Conservation (phyloP, 2,329 filamentous ascomycete genomes). For the Diaporthe citri region DNA sequence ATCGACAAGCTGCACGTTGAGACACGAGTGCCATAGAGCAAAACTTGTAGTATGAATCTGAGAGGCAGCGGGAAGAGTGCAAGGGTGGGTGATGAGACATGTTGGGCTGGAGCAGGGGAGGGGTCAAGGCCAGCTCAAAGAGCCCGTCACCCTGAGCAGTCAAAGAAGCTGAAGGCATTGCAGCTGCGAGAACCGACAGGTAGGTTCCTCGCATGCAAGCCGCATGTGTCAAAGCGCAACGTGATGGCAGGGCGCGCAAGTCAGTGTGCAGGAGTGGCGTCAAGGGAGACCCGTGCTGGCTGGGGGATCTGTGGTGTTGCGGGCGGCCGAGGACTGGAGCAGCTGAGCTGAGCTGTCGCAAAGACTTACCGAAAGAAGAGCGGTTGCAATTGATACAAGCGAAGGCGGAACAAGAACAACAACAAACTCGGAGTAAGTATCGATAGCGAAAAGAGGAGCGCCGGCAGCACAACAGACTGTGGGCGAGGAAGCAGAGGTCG, state of each 20-base stretch:
- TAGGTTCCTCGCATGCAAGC: slow-evolving; percentile 31
- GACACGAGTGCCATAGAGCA: slow-evolving; percentile 22
- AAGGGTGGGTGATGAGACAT: slow-evolving; percentile 41
- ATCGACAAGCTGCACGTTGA: slow-evolving; percentile 30
- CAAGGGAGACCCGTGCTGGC: slow-evolving; percentile 25
- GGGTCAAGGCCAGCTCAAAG: slow-evolving; percentile 33
- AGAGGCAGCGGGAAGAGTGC: slow-evolving; percentile 19
- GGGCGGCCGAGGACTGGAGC: slow-evolving; percentile 3
- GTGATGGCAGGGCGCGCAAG: slow-evolving; percentile 28
- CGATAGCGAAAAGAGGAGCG: slow-evolving; percentile 19
- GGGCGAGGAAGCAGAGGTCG: slow-evolving; percentile 26
- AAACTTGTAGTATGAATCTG: slow-evolving; percentile 6
- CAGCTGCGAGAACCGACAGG: slow-evolving; percentile 38
- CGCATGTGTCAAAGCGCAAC: slow-evolving; percentile 31
- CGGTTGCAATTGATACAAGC: slow-evolving; percentile 27
- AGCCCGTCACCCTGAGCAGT: slow-evolving; percentile 12
- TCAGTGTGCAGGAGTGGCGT: slow-evolving; percentile 20
- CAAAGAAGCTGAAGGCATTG: slow-evolving; percentile 31
- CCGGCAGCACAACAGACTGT: slow-evolving; percentile 26
- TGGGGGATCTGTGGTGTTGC: slow-evolving; percentile 1
- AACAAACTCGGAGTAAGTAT: neutral
- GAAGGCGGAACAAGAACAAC: neutral
- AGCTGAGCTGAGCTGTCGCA: slow-evolving; percentile 4
- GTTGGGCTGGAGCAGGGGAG: slow-evolving; percentile 35
- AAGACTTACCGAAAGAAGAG: slow-evolving; percentile 36